These are phyloP conservation scores for Gonapodya sp. DNA, from an alignment of 192 early-diverging fungal genomes.

Conservation along the genomic window DNA sequence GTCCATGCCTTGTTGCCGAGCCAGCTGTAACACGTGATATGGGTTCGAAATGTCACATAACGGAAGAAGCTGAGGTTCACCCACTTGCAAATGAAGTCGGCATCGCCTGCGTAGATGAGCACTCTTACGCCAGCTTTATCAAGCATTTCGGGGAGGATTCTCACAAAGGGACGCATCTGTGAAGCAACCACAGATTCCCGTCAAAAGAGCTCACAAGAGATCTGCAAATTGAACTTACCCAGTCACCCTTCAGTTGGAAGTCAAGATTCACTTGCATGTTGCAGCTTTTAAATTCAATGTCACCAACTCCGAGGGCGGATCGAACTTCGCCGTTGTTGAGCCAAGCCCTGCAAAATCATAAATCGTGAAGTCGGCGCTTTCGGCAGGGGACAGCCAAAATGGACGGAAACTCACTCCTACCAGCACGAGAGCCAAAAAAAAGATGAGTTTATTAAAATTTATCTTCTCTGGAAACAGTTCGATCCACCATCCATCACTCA, in stretches of 20 bases:
- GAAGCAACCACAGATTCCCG: too few relatives aligned
- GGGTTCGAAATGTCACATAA: not conserved
- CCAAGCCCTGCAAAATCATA: constrained; percentile 29
- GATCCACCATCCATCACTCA: constrained; percentile 28
- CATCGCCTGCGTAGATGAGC: constrained; percentile 86
- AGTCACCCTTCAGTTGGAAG: constrained; percentile 78
- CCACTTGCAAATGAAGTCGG: constrained; percentile 91
- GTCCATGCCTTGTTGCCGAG: constrained; percentile 88
- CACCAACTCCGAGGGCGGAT: constrained; percentile 63
- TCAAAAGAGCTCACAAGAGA: too few relatives aligned
- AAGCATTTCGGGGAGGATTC: constrained; percentile 45
- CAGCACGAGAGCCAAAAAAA: too few relatives aligned
- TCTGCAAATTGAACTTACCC: constrained; percentile 19
- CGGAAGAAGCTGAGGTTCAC: not conserved
- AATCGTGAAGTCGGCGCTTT: not conserved
- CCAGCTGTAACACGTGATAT: constrained; percentile 19
- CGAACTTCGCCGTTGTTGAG: constrained; percentile 71
- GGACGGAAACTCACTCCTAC: too few relatives aligned
- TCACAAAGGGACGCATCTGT: constrained; percentile 22
- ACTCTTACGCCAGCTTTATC: constrained; percentile 65
- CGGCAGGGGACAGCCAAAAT: too few relatives aligned
- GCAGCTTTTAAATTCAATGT: constrained; percentile 64
- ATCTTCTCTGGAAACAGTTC: not conserved
- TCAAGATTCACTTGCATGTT: constrained; percentile 67
- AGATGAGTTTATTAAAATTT: not conserved